Evolutionary conservation across 805 yeast genomes (phyloP).

Genomic region (Ogataea dorogensis): DNA sequence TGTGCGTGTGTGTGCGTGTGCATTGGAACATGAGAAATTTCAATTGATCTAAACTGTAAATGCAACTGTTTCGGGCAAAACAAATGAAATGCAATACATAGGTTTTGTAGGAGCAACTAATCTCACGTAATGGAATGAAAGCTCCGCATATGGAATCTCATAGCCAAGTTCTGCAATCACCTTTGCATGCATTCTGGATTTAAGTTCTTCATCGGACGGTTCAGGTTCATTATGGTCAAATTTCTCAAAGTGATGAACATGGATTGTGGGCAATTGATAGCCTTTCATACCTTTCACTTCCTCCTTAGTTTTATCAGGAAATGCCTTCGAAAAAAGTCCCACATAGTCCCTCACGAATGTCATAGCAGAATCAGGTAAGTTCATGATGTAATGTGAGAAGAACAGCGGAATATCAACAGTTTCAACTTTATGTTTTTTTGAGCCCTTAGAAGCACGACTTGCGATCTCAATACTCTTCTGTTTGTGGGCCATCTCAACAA

Average conservation of each 20-base stretch:
- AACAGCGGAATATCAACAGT: slow-evolving; percentile 48
- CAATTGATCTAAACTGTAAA: slow-evolving; percentile 30
- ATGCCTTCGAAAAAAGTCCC: slow-evolving; percentile 58
- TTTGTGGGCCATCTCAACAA: slow-evolving; percentile 45
- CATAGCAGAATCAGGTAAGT: slow-evolving; percentile 90
- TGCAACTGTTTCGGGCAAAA: slow-evolving; percentile 66
- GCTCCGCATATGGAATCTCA: slow-evolving; percentile 45
- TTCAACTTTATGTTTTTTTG: slow-evolving; percentile 21
- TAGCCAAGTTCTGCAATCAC: slow-evolving; percentile 46
- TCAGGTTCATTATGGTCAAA: slow-evolving; percentile 65
- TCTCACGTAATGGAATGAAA: slow-evolving; percentile 80
- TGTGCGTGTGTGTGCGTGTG: slow-evolving; percentile 7
- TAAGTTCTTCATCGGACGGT: slow-evolving; percentile 66
- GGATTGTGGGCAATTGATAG: slow-evolving; percentile 68
- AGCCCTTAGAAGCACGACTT: slow-evolving; percentile 27
- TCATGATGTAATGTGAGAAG: slow-evolving; percentile 84
- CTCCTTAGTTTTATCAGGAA: slow-evolving; percentile 36
- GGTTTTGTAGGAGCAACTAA: slow-evolving; percentile 96
- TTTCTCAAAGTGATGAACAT: slow-evolving; percentile 92
- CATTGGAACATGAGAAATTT: background rate
- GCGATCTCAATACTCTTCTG: slow-evolving; percentile 39
- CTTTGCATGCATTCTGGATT: slow-evolving; percentile 60
- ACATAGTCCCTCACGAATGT: slow-evolving; percentile 74
- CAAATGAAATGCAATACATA: slow-evolving; percentile 87
- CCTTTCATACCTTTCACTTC: slow-evolving; percentile 39